phyloP scores from a whole-genome alignment of 75 land plant genomes.

The Selaginella tamariscina region DNA sequence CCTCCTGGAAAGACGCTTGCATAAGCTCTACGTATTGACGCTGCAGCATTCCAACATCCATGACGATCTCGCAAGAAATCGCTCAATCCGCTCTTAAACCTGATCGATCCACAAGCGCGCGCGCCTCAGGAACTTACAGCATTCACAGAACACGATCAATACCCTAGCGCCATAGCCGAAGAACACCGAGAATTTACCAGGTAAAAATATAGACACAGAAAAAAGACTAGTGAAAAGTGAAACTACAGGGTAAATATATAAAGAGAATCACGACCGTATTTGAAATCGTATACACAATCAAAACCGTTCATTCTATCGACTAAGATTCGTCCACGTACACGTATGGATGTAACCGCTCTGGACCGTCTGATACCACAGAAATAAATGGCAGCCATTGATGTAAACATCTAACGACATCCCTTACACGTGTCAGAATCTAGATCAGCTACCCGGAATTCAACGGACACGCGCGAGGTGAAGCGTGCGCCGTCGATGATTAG shows the following conservation, averaged over 20 bases:
- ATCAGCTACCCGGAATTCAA: not conserved
- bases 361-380: not conserved
- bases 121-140: no score
- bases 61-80: no score
- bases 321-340: not conserved
- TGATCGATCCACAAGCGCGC: no score
- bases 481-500: no score
- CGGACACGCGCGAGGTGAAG: not conserved
- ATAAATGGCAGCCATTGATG: not conserved
- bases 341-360: no score
- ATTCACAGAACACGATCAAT: not conserved
- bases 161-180: constrained; percentile 4
- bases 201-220: no score
- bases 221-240: no score
- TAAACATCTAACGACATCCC: not conserved
- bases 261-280: no score
- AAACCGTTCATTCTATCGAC: no score
- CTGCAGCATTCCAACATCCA: constrained; percentile 16
- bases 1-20: constrained; percentile 15
- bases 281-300: no score
- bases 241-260: no score
- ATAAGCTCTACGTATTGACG: constrained; percentile 14
- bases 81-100: no score
- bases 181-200: not conserved
- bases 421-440: not conserved